Evolutionary conservation across 805 yeast genomes (phyloP).

Genomic region (Huiozyma sinensis): DNA sequence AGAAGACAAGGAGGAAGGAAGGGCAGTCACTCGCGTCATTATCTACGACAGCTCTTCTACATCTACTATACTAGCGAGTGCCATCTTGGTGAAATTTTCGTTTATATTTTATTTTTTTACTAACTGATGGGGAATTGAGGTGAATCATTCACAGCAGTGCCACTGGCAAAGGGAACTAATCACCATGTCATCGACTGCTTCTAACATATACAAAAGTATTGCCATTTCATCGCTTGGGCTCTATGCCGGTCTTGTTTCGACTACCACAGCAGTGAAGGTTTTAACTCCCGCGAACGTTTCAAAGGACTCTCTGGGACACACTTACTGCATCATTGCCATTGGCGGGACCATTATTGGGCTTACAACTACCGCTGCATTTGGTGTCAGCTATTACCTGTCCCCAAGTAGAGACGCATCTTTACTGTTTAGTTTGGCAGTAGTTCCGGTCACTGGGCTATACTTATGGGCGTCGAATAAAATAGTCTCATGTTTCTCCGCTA

Average conservation of each 20-base stretch:
- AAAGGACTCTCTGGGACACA: slow-evolving; percentile 12
- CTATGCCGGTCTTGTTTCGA: slow-evolving; percentile 37
- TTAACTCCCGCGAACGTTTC: slow-evolving; percentile 16
- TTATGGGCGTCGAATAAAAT: slow-evolving; percentile 2
- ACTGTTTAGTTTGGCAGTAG: slow-evolving; percentile 7
- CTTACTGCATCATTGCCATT: slow-evolving; percentile 15
- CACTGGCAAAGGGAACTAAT: too few species aligned
- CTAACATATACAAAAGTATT: slow-evolving; percentile 33
- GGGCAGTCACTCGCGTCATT: too few species aligned
- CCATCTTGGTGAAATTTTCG: too few species aligned
- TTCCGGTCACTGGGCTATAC: slow-evolving; percentile 8
- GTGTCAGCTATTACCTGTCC: slow-evolving; percentile 33
- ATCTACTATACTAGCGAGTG: too few species aligned
- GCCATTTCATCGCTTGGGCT: slow-evolving; percentile 63
- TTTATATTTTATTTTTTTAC: too few species aligned
- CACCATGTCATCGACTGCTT: neutral
- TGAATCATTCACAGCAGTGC: too few species aligned
- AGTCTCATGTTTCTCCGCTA: neutral
- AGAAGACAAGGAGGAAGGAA: too few species aligned
- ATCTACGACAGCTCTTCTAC: too few species aligned
- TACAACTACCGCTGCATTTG: slow-evolving; percentile 41
- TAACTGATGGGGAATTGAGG: too few species aligned
- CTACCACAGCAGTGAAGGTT: slow-evolving; percentile 29
- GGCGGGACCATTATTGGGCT: slow-evolving; percentile 31
- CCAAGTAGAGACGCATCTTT: neutral